Base-by-base conservation (phyloP, 345 rosid genomes). In the Hibiscus syriacus region DNA sequence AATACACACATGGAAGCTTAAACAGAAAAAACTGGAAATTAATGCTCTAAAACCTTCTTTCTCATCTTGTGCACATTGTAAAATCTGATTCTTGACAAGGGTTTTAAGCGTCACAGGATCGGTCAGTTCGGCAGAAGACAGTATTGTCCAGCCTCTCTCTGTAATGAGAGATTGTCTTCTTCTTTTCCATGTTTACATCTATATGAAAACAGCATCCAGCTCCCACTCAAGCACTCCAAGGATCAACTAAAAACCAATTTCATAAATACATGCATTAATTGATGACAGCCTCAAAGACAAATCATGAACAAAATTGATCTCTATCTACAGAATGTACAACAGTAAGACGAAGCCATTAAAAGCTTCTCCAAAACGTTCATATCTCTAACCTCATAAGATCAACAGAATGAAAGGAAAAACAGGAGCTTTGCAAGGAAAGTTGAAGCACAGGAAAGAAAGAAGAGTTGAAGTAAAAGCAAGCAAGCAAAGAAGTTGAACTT, bases 61-160 rank as follows among this genome's bases (percentile, higher is more conserved):
- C 27, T 68, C 86, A 73, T 70, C 32, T 8, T 56, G 55, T 14
- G 89, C 78, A 26, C 83, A 77, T 53, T 32, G 56, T 10, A 63
- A 64, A 71, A 90, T 86, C 69, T 92, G 98, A 69, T 83, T 78
- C 72, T 70, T 79, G 50, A 95, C 61, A 19, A 88, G 88, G 63
- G 73, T 69, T 73, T 76, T 83, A 59, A 95, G 84, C 3, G 80
- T 74, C 41, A 82, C 85, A 27, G 73, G 46, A 80, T 82, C 72
- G 39, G 82, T 82, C 74, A 95, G 75, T 30, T 87, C 92, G 55
- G 91, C 81, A 58, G 89, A 92, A 0, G 90, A 79, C 68, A 95
- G 80, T 83, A 69, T 78, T 76, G 72, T 95, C 90, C 67, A 95
- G 77, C 81, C 85, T 84, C 74, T 82, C 88, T 80, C 99, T 83